Evolutionary conservation across 352 stramenopile genomes (phyloP).

Genomic region (Pythium dissimile): DNA sequence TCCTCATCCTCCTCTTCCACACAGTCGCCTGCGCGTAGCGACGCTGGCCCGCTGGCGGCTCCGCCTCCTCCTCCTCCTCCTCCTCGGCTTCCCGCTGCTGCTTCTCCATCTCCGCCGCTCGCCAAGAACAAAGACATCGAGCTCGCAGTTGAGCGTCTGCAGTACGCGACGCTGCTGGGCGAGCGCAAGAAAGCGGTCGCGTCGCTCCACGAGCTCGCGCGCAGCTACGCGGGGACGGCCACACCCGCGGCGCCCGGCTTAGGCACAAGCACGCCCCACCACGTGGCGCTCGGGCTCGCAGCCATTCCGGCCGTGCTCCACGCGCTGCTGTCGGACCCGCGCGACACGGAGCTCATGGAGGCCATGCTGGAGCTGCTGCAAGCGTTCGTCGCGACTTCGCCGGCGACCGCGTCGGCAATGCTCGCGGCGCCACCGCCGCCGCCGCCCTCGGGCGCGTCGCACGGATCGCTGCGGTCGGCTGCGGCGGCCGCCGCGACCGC

Average conservation of each 20-base stretch:
- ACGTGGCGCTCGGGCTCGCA: conserved; percentile 37
- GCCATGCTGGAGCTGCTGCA: conserved; percentile 77
- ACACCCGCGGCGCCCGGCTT: background rate
- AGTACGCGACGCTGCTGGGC: conserved; percentile 70
- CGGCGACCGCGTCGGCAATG: conserved; percentile 35
- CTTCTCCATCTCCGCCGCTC: background rate
- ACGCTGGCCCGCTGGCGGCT: too few relatives aligned
- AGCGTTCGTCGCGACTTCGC: conserved; percentile 36
- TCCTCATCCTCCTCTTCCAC: background rate
- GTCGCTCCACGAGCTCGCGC: conserved; percentile 42
- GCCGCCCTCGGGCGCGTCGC: background rate
- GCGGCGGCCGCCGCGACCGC: background rate
- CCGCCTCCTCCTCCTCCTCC: too few relatives aligned
- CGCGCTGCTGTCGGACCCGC: conserved; percentile 64
- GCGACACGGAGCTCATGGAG: conserved; percentile 85
- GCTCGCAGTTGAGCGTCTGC: conserved; percentile 54
- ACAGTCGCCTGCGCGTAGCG: too few relatives aligned
- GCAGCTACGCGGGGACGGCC: conserved; percentile 1
- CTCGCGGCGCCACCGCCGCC: conserved; percentile 23
- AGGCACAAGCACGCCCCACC: conserved; percentile 21
- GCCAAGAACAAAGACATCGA: conserved; percentile 33
- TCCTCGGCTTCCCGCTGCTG: too few relatives aligned
- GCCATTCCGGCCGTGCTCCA: conserved; percentile 52
- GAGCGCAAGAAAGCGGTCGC: conserved; percentile 65
- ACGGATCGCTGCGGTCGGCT: conserved; percentile 1